These are phyloP conservation scores for Peltaster fructicola DNA, from an alignment of 2,329 filamentous ascomycete species.

Conservation along the genomic window DNA sequence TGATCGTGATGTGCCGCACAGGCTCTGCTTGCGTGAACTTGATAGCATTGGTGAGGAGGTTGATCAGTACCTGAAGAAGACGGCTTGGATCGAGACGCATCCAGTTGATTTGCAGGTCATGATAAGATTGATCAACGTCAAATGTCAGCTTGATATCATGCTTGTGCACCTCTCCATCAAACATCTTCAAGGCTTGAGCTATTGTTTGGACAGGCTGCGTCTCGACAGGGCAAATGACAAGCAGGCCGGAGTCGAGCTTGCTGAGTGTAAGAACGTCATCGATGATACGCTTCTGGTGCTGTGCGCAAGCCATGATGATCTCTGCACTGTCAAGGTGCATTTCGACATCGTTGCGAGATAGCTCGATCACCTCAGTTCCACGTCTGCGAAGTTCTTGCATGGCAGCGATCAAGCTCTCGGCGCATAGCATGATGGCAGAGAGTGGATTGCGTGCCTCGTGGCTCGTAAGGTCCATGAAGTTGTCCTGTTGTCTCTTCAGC, in stretches of 20 bases:
- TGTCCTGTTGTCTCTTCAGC: slow-evolving; percentile 15
- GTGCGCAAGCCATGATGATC: slow-evolving; percentile 16
- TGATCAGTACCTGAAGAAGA: slow-evolving; percentile 24
- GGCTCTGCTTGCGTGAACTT: slow-evolving; percentile 26
- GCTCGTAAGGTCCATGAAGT: slow-evolving; percentile 17
- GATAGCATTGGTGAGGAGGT: slow-evolving; percentile 29
- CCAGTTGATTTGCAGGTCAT: slow-evolving; percentile 8
- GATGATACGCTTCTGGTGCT: slow-evolving; percentile 24
- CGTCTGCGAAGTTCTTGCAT: slow-evolving; percentile 2
- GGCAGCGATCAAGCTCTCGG: slow-evolving; percentile 22
- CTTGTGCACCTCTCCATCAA: slow-evolving; percentile 20
- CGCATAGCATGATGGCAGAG: slow-evolving; percentile 25
- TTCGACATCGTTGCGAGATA: slow-evolving; percentile 5
- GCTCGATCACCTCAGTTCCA: slow-evolving; percentile 1
- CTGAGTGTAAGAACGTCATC: slow-evolving; percentile 30
- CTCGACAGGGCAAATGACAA: slow-evolving; percentile 22
- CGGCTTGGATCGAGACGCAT: slow-evolving; percentile 12
- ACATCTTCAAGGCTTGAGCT: slow-evolving; percentile 20
- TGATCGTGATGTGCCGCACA: slow-evolving; percentile 20
- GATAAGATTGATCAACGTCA: slow-evolving; percentile 4
- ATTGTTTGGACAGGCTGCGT: slow-evolving; percentile 18
- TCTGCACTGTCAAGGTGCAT: slow-evolving; percentile 11
- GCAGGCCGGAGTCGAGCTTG: slow-evolving; percentile 18
- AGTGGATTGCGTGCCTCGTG: slow-evolving; percentile 29
- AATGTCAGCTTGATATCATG: slow-evolving; percentile 15